Evolutionary conservation across 495 filamentous ascomycete genomes (phyloP).

Genomic region (Penicillium paradoxum): DNA sequence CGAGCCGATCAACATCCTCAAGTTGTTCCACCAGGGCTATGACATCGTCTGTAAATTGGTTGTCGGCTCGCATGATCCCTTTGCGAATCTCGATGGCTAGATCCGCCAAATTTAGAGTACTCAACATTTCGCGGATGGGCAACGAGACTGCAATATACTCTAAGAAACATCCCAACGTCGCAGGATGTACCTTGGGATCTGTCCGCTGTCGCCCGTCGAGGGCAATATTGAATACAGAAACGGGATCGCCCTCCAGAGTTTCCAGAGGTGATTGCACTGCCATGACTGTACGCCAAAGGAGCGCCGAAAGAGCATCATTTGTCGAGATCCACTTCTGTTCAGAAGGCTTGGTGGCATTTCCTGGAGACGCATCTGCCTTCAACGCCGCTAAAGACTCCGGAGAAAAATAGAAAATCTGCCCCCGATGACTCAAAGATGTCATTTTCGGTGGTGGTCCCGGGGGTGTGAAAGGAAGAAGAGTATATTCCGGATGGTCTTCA

Average conservation of each 20-base stretch:
- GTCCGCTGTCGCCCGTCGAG: constrained; percentile 30
- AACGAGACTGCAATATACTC: constrained; percentile 20
- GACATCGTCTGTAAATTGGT: constrained; percentile 20
- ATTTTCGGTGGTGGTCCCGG: constrained; percentile 29
- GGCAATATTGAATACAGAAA: constrained; percentile 30
- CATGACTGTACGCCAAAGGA: constrained; percentile 40
- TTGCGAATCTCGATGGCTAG: constrained; percentile 30
- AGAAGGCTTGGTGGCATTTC: constrained; percentile 20
- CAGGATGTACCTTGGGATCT: constrained; percentile 26
- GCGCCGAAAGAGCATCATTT: constrained; percentile 36
- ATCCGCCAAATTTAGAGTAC: constrained; percentile 15
- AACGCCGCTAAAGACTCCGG: constrained; percentile 21
- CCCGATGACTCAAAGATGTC: constrained; percentile 22
- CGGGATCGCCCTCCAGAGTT: constrained; percentile 23
- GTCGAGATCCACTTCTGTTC: constrained; percentile 32
- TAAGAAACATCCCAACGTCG: constrained; percentile 31
- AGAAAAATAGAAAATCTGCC: constrained; percentile 30
- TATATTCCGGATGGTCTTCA: constrained; percentile 32
- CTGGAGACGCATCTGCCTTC: constrained; percentile 31
- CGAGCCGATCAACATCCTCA: constrained; percentile 25
- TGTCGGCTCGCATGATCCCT: constrained; percentile 25
- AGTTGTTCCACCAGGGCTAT: constrained; percentile 19
- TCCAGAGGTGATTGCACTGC: constrained; percentile 27
- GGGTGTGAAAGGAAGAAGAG: constrained; percentile 28
- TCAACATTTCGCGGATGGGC: constrained; percentile 16